Evolutionary conservation across 257 asterid species (phyloP).

Genomic region (Salvia hispanica): DNA sequence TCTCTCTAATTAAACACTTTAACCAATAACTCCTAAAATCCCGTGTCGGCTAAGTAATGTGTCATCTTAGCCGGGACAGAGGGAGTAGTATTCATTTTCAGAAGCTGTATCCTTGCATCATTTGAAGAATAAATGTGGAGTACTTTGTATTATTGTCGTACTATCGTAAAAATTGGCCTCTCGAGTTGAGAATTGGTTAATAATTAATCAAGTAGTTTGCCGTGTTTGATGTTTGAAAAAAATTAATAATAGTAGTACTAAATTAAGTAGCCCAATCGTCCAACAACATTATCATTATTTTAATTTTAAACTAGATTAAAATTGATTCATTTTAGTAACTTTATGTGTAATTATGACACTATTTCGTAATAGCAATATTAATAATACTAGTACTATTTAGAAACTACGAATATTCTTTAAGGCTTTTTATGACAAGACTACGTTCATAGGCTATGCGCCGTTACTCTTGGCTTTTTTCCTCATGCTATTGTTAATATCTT

Average conservation of each 20-base stretch:
- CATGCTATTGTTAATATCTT: background rate
- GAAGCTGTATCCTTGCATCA: slow-evolving; percentile 10
- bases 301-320: background rate
- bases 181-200: background rate
- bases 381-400: too few species aligned
- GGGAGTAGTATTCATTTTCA: background rate
- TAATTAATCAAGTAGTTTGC: background rate
- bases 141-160: slow-evolving; percentile 11
- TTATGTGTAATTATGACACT: background rate
- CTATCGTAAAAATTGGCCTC: slow-evolving; percentile 29
- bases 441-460: background rate
- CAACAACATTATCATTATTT: background rate
- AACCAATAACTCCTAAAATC: too few species aligned
- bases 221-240: background rate
- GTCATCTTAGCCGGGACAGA: too few species aligned
- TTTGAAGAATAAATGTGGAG: slow-evolving; percentile 8
- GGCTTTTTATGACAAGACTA: slow-evolving; percentile 10
- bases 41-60: too few species aligned
- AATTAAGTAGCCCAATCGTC: background rate
- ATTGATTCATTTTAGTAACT: background rate
- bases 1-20: too few species aligned
- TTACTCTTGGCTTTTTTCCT: slow-evolving; percentile 1
- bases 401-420: too few species aligned
- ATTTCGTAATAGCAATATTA: background rate
- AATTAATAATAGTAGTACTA: too few species aligned